These are phyloP conservation scores for Neonectria sp. DNA, from an alignment of 2,329 filamentous ascomycete species.

Conservation along the genomic window DNA sequence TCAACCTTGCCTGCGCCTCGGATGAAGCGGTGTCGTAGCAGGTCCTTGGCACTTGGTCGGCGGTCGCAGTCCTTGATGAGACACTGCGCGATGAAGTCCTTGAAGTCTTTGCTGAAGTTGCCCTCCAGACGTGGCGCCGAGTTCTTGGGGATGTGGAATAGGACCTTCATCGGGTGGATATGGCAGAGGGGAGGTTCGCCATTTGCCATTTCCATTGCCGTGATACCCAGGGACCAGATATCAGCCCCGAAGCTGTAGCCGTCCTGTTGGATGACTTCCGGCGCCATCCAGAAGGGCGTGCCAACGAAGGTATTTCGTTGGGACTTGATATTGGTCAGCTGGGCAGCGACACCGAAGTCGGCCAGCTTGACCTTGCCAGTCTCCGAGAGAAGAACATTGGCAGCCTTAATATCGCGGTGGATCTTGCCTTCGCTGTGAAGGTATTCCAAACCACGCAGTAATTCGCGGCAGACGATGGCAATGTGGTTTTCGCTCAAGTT, in stretches of 20 bases:
- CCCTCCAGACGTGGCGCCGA: constrained; percentile 88
- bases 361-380: constrained; percentile 94
- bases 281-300: constrained; percentile 98
- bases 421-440: constrained; percentile 96
- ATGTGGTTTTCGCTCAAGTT: constrained; percentile 92
- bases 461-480: constrained; percentile 92
- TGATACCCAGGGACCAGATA: constrained; percentile 94
- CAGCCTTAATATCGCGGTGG: constrained; percentile 96
- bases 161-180: constrained; percentile 93
- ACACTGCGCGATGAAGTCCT: constrained; percentile 92
- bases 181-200: constrained; percentile 91
- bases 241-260: constrained; percentile 90
- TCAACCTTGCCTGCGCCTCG: constrained; percentile 90
- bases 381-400: constrained; percentile 94
- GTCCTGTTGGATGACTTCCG: constrained; percentile 92
- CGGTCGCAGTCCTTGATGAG: constrained; percentile 92
- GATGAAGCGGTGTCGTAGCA: constrained; percentile 92
- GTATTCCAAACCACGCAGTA: constrained; percentile 92
- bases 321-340: constrained; percentile 97
- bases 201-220: constrained; percentile 89
- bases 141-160: constrained; percentile 93
- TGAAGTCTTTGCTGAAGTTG: constrained; percentile 90
- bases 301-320: constrained; percentile 98
- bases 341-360: constrained; percentile 96
- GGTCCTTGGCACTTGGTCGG: constrained; percentile 86